Base-by-base conservation (phyloP, 1,284 basidiomycete species). In the Hymenochaete sp. region DNA sequence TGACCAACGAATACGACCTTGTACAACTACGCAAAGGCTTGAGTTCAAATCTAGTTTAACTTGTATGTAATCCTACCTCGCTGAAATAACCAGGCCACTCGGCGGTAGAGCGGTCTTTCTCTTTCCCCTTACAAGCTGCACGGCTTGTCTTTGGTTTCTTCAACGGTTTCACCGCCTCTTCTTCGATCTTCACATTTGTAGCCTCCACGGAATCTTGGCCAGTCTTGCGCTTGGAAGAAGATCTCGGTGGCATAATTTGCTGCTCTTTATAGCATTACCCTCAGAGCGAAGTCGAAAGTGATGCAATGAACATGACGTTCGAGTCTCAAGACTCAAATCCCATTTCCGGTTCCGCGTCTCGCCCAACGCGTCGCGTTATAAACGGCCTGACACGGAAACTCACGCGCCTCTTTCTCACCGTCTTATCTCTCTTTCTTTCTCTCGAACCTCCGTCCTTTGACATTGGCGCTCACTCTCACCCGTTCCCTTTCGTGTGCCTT, bases 11-110 rank as follows among this genome's bases (percentile, higher is more conserved):
- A n/a, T n/a, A n/a, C 25, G 19, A 48, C 47, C 47, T 48, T 48
- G 36, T 32, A 48, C 25, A 48, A 26, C 47, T 48, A 19, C n/a
- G n/a, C n/a, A n/a, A n/a, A n/a, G n/a, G n/a, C n/a, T n/a, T n/a
- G n/a, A n/a, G n/a, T n/a, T n/a, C n/a, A n/a, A n/a, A n/a, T n/a
- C n/a, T n/a, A n/a, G n/a, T n/a, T n/a, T n/a, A n/a, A n/a, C n/a
- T n/a, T n/a, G n/a, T n/a, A n/a, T n/a, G n/a, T n/a, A n/a, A n/a
- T 39, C 53, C 41, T 29, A 60, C 58, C 31, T 56, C 47, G 27
- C 53, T 38, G 33, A 60, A 57, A 36, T 58, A 56, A 21, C 53
- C 52, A 4, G 57, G 57, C 57, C 56, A 58, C 32, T 48, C 31
- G n/a, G 38, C 28, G 18, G 42, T 39, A 50, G 27, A 27, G 35